Conservation (phyloP, 495 filamentous ascomycete genomes). For the Podospora anserina region DNA sequence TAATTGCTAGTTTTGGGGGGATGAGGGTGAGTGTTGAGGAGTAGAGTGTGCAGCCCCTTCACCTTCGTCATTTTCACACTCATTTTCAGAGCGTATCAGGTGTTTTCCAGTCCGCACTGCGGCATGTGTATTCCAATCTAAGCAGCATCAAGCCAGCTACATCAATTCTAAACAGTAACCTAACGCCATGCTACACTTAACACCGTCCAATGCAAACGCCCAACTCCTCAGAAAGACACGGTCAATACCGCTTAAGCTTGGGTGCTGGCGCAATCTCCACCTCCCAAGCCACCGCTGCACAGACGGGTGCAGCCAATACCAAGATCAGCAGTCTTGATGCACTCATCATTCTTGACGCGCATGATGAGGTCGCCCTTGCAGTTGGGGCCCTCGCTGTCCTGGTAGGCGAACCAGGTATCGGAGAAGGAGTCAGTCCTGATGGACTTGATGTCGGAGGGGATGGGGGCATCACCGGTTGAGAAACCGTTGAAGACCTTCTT, state of each 20-base stretch:
- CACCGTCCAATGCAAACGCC: not conserved
- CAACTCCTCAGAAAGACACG: not conserved
- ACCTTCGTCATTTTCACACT: no score
- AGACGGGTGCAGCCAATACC: constrained; percentile 2
- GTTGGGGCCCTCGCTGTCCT: constrained; percentile 13
- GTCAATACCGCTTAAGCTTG: not conserved
- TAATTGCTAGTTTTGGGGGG: not conserved
- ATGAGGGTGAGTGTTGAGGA: not conserved
- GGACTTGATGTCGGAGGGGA: constrained; percentile 19
- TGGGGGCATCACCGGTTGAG: constrained; percentile 12
- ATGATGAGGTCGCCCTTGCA: constrained; percentile 20
- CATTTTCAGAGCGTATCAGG: no score
- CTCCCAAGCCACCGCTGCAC: not conserved
- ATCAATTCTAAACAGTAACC: not conserved
- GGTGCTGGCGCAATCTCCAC: not conserved
- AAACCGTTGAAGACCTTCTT: constrained; percentile 18
- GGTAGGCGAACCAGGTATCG: constrained; percentile 17
- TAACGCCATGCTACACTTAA: not conserved
- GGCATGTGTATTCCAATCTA: not conserved
- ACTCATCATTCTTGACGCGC: constrained; percentile 5
- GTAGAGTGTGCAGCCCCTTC: not conserved
- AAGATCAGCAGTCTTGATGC: constrained; percentile 11
- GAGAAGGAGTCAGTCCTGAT: constrained; percentile 15
- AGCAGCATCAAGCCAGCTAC: not conserved
- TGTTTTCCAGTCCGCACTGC: not conserved